Evolutionary conservation across 768 basidiomycete genomes (phyloP), one percentile per base, ranked within the genome.

Genomic region (Pleurotus pulmonarius): DNA sequence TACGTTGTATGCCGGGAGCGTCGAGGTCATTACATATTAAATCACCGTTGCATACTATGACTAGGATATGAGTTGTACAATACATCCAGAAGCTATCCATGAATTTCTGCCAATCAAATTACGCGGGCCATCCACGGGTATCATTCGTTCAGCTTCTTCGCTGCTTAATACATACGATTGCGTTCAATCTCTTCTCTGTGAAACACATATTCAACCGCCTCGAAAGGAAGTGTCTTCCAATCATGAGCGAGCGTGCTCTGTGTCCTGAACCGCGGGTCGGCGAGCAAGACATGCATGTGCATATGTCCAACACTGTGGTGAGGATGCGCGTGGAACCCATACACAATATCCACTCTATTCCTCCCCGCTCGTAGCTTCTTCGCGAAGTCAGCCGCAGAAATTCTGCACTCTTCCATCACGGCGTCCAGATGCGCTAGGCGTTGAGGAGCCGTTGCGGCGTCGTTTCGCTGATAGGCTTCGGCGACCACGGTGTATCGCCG

Each of bases 211-310:
- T 34, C 29, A 4, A 34, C 29, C 29, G 29, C 29, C 29, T 34
- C 29, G 29, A 34, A 34, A 4, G 51, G 25, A 11, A 53, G 15
- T 38, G 51, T 53, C 39, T 53, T 53, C 51, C 39, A 43, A 24
- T 53, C 51, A 8, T 53, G 51, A 0, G 51, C 51, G 24, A 16
- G 18, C 0, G 51, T 53, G 22, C 51, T 53, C 9, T 53, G 18
- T 25, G 39, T 18, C 22, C 51, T 7, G 24, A 40, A 53, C 4
- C 3, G n/a, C 12, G n/a, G 16, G 18, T 39, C 51, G 9, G 39
- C 18, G 11, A 53, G 39, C 16, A 53, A 25, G 15, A 53, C 51
- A n/a, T 53, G 51, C 51, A 53, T 53, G 37, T 53, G 51, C 5
- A 53, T 37, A 40, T 43, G 51, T 15, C 51, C 51, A 22, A 53